Conservation (phyloP, 495 filamentous ascomycete species). For the Aspergillus kassunensis region DNA sequence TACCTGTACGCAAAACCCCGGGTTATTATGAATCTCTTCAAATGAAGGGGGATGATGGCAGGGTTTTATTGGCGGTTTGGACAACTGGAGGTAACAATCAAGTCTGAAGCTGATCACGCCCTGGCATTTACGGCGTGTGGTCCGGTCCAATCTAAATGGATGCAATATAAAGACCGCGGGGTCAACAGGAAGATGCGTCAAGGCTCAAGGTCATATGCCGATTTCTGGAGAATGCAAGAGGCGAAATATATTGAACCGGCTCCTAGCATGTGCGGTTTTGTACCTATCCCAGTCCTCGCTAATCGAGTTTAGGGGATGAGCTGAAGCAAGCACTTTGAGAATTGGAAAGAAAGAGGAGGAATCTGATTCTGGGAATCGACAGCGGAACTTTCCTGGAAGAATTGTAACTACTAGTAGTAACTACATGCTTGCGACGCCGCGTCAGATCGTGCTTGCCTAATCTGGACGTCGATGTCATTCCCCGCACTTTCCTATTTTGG, state of each 20-base stretch:
- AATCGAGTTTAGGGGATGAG: no score
- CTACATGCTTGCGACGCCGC: no score
- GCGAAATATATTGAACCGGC: not conserved
- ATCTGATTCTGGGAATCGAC: no score
- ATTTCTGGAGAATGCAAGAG: not conserved
- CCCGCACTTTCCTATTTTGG: not conserved
- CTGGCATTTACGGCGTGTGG: not conserved
- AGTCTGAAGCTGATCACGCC: not conserved
- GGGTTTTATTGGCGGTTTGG: constrained; percentile 6
- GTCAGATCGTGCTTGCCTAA: not conserved
- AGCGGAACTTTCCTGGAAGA: no score
- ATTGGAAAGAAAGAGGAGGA: no score
- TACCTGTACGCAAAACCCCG: not conserved
- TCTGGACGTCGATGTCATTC: no score
- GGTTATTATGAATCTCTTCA: constrained; percentile 5
- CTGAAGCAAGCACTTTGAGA: no score
- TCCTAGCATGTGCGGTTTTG: not conserved
- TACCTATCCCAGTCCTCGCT: no score
- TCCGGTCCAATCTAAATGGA: constrained; percentile 7
- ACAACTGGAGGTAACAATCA: constrained; percentile 10
- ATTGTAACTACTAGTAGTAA: no score
- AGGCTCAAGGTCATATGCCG: constrained; percentile 1
- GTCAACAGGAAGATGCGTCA: constrained; percentile 4
- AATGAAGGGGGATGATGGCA: constrained; percentile 3
- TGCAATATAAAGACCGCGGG: constrained; percentile 3